Percentiles rank a stretch among this genome's conserved stretches.
Evolutionary conservation across 2,329 filamentous ascomycete genomes (phyloP).

Genomic region (Ophiostoma triangulosporum): DNA sequence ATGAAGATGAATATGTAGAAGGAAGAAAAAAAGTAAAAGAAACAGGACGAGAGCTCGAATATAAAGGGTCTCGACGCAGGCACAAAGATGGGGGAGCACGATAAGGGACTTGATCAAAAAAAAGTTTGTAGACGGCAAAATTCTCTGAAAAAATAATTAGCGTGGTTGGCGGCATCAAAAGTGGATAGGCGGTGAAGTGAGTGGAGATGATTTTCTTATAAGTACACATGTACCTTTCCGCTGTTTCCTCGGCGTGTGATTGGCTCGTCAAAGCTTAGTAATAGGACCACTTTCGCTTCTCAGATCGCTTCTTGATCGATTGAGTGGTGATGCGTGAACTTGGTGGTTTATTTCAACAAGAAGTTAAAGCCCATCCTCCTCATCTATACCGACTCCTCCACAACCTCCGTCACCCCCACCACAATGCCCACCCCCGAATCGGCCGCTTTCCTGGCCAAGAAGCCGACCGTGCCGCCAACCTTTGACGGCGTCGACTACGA

Average conservation of each 20-base stretch:
- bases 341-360: too few relatives aligned
- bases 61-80: neutral
- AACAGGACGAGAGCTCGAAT: neutral
- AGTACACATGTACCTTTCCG: conserved; percentile 2
- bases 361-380: neutral
- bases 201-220: neutral
- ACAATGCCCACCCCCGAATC: conserved; percentile 76
- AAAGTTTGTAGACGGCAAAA: conserved; percentile 14
- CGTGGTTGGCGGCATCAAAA: conserved; percentile 12
- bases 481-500: conserved; percentile 83
- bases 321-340: neutral
- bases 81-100: neutral
- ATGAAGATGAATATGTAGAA: neutral
- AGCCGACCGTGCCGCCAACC: conserved; percentile 67
- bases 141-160: conserved; percentile 13
- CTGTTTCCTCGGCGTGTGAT: neutral
- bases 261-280: neutral
- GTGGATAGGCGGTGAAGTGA: conserved; percentile 17
- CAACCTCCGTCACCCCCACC: neutral
- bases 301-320: neutral
- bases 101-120: conserved; percentile 5
- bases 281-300: neutral
- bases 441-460: conserved; percentile 66
- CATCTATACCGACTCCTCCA: too few relatives aligned
- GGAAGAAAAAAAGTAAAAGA: conserved; percentile 1